A percentile compares a stretch with the other conserved stretches of the same genome.
Evolutionary conservation across 176 grass and related monocot species (phyloP).

Genomic region (Dendrocalamus sinicus): DNA sequence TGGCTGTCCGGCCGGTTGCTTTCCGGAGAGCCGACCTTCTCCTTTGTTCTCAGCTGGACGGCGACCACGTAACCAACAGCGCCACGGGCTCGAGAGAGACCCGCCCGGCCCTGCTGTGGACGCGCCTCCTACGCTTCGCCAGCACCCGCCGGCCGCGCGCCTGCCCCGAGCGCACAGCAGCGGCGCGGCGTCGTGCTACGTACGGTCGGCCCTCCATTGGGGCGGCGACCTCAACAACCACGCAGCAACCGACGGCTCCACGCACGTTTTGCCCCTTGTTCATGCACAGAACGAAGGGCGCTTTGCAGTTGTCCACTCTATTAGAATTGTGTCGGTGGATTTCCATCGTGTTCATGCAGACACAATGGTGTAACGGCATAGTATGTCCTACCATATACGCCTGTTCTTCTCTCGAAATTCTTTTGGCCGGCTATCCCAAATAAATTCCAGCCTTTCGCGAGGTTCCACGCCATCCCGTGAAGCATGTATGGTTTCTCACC

Average conservation of each 20-base stretch:
- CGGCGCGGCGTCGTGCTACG: too few relatives aligned
- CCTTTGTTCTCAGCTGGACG: neutral
- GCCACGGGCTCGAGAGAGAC: neutral
- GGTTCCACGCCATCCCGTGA: neutral
- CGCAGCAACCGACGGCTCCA: too few relatives aligned
- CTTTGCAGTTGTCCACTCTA: too few relatives aligned
- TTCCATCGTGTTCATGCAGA: neutral
- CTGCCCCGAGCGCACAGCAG: too few relatives aligned
- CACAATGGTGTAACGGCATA: neutral
- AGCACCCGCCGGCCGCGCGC: too few relatives aligned
- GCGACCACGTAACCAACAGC: conserved; percentile 4
- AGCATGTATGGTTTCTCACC: neutral
- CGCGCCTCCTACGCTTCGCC: too few relatives aligned
- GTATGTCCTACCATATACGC: too few relatives aligned
- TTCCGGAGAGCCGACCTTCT: neutral
- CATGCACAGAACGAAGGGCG: too few relatives aligned
- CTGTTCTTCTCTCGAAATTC: neutral
- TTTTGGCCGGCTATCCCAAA: neutral
- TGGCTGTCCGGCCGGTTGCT: neutral
- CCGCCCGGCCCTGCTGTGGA: neutral
- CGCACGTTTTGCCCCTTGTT: too few relatives aligned
- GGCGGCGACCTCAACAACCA: too few relatives aligned
- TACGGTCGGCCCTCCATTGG: too few relatives aligned
- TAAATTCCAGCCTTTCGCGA: neutral
- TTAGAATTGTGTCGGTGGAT: neutral